phyloP scores from a whole-genome alignment of 1,284 basidiomycete species.

The Melampsora abietis-canadensis region DNA sequence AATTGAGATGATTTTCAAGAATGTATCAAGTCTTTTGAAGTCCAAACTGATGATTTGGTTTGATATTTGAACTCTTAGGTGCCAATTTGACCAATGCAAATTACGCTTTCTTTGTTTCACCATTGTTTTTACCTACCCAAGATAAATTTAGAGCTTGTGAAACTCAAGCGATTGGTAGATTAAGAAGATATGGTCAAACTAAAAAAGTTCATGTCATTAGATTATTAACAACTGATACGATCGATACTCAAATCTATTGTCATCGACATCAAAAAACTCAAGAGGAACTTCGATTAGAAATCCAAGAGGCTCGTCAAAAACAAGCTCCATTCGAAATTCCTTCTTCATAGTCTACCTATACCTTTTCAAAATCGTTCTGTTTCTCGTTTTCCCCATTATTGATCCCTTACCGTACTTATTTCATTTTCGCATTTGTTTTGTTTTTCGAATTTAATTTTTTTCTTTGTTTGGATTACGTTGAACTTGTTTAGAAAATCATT shows the following conservation, averaged over 20 bases:
- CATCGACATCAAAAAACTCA: conserved; percentile 27
- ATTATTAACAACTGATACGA: conserved; percentile 75
- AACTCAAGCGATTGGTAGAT: conserved; percentile 83
- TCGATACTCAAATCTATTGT: conserved; percentile 72
- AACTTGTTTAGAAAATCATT: too few relatives aligned
- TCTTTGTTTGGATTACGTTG: too few relatives aligned
- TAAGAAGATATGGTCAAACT: conserved; percentile 78
- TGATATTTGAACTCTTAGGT: conserved; percentile 41
- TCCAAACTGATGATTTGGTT: neutral
- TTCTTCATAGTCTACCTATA: neutral
- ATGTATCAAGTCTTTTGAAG: neutral
- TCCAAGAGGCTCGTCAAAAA: conserved; percentile 22
- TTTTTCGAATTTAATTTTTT: too few relatives aligned
- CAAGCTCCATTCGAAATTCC: conserved; percentile 39
- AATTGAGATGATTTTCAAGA: neutral
- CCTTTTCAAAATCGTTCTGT: too few relatives aligned
- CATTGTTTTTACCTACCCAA: conserved; percentile 70
- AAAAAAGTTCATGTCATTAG: conserved; percentile 76
- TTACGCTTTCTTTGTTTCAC: conserved; percentile 90
- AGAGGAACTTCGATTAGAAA: conserved; percentile 25
- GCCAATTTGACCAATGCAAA: conserved; percentile 84
- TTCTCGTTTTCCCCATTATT: too few relatives aligned
- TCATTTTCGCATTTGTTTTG: too few relatives aligned
- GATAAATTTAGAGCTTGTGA: conserved; percentile 78
- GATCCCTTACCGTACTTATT: too few relatives aligned